Base-by-base conservation (phyloP, 2,329 filamentous ascomycete genomes). In the Cercospora zeae-maydis region DNA sequence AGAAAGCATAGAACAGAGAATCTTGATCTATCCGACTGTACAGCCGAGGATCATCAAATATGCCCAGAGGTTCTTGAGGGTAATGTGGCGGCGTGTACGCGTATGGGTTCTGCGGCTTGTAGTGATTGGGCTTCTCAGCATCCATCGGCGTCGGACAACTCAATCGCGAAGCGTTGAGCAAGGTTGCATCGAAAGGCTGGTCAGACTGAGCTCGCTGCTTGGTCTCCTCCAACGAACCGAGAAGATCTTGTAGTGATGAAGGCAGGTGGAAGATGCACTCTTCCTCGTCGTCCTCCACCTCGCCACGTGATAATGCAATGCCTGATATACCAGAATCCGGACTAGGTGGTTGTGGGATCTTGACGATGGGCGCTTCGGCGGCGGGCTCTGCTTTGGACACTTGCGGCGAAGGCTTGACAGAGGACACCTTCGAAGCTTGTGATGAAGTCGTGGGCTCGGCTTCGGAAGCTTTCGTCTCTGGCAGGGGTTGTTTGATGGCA, bases 1-100 rank as follows among this genome's bases (percentile, higher is more conserved):
- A 99, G 79, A 99, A 99, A 51, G 96, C 90, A 79, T 99, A 99
- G 79, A 99, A 99, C 9, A 99, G 83, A 31, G 93, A 96, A 74
- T 99, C 95, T 0, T 93, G 92, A 73, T 99, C 95, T 64, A 99
- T 93, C 62, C 91, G 86, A 27, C 86, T 85, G 78, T 97, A 99
- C 65, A 99, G 79, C 52, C 90, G 84, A 34, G 92, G 90, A 76
- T 99, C 92, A 71, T 97, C 92, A 70, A 98, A 93, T 67, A 98
- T 92, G 1, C 89, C 81, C 45, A 97, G 82, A n/a, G 93, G 90
- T 74, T 97, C 92, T 74, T 96, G 92, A 6, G 95, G 95, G 76
- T 96, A 99, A 69, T 95, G 91, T 7, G 90, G 82, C 2, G 88
- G 88, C 4, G 90, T 90, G 71, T 89, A 81, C 1, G 77, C 87